Conservation (phyloP, 2,329 filamentous ascomycete species). For the Neofusicoccum umdonicola region DNA sequence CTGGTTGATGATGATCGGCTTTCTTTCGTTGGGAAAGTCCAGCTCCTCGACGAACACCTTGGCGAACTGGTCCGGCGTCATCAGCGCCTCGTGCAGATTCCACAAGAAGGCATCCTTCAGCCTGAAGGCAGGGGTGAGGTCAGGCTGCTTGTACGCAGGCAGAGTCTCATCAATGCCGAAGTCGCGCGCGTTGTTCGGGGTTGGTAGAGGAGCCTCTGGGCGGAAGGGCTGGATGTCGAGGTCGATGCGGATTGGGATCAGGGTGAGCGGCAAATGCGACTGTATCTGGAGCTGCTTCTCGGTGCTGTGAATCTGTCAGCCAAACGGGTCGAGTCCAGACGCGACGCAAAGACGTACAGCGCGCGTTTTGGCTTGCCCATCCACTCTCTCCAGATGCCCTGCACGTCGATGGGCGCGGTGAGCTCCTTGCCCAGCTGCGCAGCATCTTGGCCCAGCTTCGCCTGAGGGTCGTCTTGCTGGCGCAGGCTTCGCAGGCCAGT, state of each 20-base stretch:
- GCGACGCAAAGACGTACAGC: slow-evolving; percentile 43
- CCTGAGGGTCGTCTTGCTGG: slow-evolving; percentile 60
- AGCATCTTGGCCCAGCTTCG: slow-evolving; percentile 62
- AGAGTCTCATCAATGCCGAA: slow-evolving; percentile 67
- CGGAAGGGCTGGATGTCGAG: slow-evolving; percentile 81
- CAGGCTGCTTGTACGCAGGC: slow-evolving; percentile 75
- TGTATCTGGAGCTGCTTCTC: slow-evolving; percentile 63
- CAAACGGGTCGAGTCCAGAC: neutral
- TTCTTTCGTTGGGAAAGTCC: slow-evolving; percentile 73
- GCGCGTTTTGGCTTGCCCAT: slow-evolving; percentile 68
- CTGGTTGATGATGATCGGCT: slow-evolving; percentile 64
- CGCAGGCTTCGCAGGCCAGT: slow-evolving; percentile 82
- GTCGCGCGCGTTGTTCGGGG: slow-evolving; percentile 58
- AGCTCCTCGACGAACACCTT: slow-evolving; percentile 85
- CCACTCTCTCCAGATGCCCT: slow-evolving; percentile 94
- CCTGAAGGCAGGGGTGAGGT: slow-evolving; percentile 78
- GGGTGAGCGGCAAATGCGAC: slow-evolving; percentile 77
- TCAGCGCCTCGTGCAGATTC: slow-evolving; percentile 93
- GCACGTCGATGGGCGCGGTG: slow-evolving; percentile 72
- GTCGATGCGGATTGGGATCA: slow-evolving; percentile 96
- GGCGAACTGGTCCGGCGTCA: slow-evolving; percentile 96
- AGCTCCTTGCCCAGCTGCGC: slow-evolving; percentile 85
- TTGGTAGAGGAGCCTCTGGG: slow-evolving; percentile 63
- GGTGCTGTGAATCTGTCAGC: slow-evolving; percentile 35
- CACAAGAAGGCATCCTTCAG: slow-evolving; percentile 95